These are phyloP conservation scores for Diaporthe sp. DNA, from an alignment of 2,329 filamentous ascomycete genomes.

Conservation along the genomic window DNA sequence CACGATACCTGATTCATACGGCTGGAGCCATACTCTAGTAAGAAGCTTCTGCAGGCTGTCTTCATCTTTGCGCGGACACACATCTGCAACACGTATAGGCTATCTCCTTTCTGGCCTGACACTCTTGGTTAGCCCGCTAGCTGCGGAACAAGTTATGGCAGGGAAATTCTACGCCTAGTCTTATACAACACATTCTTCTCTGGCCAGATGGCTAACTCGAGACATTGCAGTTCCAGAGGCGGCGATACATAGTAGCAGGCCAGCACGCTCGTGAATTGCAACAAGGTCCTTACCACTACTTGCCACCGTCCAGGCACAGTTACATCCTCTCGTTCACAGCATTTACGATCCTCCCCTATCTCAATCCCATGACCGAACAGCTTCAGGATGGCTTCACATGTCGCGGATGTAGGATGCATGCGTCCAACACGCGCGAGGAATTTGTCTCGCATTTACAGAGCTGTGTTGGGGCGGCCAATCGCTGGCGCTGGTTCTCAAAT, in stretches of 20 bases:
- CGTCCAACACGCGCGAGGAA: not conserved
- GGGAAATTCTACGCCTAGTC: not conserved
- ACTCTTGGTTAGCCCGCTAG: too few species aligned
- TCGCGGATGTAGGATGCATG: not conserved
- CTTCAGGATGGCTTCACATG: not conserved
- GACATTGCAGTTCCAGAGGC: not conserved
- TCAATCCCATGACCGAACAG: not conserved
- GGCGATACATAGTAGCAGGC: constrained; percentile 15
- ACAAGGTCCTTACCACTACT: not conserved
- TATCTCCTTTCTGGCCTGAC: not conserved
- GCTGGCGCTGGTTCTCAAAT: not conserved
- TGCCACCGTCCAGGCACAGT: constrained; percentile 1
- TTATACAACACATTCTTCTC: not conserved
- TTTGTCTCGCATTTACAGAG: not conserved
- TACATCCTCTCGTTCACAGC: not conserved
- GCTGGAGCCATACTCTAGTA: not conserved
- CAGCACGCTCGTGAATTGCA: constrained; percentile 20
- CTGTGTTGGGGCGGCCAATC: not conserved
- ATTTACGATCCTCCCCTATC: not conserved
- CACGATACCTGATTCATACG: constrained; percentile 9
- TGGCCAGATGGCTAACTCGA: not conserved
- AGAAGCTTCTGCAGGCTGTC: not conserved
- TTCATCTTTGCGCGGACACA: not conserved
- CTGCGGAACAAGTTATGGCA: not conserved
- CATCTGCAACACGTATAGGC: not conserved